These are phyloP conservation scores for Mucor lusitanicus DNA, from an alignment of 371 early-diverging fungal genomes.

Conservation along the genomic window DNA sequence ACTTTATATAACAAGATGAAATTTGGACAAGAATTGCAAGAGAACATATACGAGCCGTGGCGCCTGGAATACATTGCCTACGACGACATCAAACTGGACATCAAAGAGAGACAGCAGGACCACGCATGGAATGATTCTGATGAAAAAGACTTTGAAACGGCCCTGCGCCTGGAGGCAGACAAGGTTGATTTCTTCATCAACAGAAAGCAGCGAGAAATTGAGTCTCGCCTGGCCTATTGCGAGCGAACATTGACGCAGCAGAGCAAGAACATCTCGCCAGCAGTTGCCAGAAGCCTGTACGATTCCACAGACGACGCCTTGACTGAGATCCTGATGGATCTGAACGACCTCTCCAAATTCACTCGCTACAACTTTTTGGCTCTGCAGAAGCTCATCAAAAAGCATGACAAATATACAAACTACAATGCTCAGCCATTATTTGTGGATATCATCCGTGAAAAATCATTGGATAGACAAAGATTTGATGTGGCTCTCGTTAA, in stretches of 20 bases:
- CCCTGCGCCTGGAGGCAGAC: constrained; percentile 85
- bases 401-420: constrained; percentile 68
- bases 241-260: constrained; percentile 45
- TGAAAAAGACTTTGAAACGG: constrained; percentile 83
- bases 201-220: constrained; percentile 86
- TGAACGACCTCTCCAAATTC: constrained; percentile 91
- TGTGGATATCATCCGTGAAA: constrained; percentile 33
- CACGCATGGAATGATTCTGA: constrained; percentile 64
- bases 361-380: constrained; percentile 95
- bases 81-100: constrained; percentile 74
- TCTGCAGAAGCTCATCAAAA: constrained; percentile 90
- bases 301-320: constrained; percentile 75
- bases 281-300: constrained; percentile 30
- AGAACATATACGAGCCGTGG: constrained; percentile 80
- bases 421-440: constrained; percentile 26
- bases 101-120: constrained; percentile 57
- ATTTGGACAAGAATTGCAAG: constrained; percentile 80
- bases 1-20: constrained; percentile 60
- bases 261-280: constrained; percentile 20
- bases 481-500: constrained; percentile 88
- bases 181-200: constrained; percentile 66
- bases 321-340: constrained; percentile 78
- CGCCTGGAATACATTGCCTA: constrained; percentile 85
- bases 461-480: constrained; percentile 39
- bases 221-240: constrained; percentile 81